These are phyloP conservation scores for Cryptococcus sp. DNA, from an alignment of 1,284 basidiomycete species.

Conservation along the genomic window DNA sequence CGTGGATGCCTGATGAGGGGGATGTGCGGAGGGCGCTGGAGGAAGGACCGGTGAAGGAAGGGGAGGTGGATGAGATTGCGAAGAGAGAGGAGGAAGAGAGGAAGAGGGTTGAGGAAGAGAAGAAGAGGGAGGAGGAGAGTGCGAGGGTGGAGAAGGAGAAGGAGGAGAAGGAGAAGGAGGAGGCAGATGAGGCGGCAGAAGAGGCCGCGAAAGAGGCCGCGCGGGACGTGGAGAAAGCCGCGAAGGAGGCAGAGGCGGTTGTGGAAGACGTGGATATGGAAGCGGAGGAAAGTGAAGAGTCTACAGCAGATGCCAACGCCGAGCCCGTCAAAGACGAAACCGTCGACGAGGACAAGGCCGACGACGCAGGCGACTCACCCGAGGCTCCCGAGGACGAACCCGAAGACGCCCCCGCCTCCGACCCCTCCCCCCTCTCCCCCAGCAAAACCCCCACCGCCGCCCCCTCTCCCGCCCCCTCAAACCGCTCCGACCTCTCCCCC, in stretches of 20 bases:
- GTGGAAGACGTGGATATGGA: too few relatives aligned
- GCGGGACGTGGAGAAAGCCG: conserved; percentile 2
- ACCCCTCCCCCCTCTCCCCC: conserved; percentile 22
- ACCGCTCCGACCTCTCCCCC: conserved; percentile 22
- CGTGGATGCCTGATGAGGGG: conserved; percentile 36
- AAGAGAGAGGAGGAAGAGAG: background rate
- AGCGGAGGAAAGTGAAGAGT: background rate
- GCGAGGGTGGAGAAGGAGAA: conserved; percentile 8
- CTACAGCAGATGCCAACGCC: background rate
- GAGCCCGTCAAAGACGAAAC: background rate
- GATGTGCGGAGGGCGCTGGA: conserved; percentile 30
- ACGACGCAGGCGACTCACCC: background rate
- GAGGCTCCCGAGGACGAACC: background rate
- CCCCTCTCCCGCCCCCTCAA: conserved; percentile 10
- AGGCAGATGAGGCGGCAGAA: background rate
- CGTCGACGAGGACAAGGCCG: background rate
- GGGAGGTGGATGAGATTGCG: conserved; percentile 6
- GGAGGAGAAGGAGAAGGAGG: background rate
- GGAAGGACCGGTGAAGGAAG: conserved; percentile 18
- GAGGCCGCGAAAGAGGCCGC: background rate
- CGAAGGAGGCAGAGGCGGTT: conserved; percentile 5
- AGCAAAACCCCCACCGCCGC: conserved; percentile 2
- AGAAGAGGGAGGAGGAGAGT: conserved; percentile 16
- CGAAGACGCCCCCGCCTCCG: conserved; percentile 8
- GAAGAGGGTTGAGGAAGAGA: conserved; percentile 25